Conservation (phyloP, 345 rosid genomes). For the Erodium maritimum region DNA sequence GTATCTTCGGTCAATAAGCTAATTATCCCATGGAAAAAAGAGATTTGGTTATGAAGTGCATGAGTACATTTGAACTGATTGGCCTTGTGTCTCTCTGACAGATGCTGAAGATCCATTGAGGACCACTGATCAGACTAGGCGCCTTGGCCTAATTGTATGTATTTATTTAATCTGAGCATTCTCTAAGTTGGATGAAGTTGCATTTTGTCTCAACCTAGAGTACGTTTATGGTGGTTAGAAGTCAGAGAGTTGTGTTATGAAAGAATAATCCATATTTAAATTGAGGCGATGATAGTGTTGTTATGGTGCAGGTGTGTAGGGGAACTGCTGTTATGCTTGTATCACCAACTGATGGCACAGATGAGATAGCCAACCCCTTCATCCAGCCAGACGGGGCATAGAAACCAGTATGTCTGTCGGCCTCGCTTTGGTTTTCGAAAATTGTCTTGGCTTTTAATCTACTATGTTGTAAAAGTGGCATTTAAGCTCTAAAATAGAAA, state of each 20-base stretch:
- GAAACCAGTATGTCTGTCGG: background rate
- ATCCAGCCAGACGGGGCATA: conserved; percentile 80
- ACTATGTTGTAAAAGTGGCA: background rate
- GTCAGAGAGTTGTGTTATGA: background rate
- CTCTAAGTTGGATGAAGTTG: background rate
- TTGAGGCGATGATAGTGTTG: background rate
- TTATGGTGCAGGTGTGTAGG: conserved; percentile 65
- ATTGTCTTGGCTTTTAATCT: background rate
- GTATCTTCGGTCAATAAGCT: too few species aligned
- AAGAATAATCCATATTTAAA: background rate
- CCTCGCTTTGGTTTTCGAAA: background rate
- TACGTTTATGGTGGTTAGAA: background rate
- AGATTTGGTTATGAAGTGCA: background rate
- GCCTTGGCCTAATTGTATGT: conserved; percentile 79
- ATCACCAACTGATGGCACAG: conserved; percentile 95
- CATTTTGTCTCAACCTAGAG: background rate
- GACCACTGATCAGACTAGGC: conserved; percentile 90
- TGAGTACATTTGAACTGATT: background rate
- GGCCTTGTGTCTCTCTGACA: conserved; percentile 16
- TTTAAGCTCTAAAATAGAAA: background rate
- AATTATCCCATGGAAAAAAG: too few species aligned
- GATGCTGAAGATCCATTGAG: conserved; percentile 91
- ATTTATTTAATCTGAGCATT: background rate
- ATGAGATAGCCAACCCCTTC: conserved; percentile 97
- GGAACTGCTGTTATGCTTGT: conserved; percentile 99